These are phyloP conservation scores for Fusarium longipes DNA, from an alignment of 2,329 filamentous ascomycete species.

Conservation along the genomic window DNA sequence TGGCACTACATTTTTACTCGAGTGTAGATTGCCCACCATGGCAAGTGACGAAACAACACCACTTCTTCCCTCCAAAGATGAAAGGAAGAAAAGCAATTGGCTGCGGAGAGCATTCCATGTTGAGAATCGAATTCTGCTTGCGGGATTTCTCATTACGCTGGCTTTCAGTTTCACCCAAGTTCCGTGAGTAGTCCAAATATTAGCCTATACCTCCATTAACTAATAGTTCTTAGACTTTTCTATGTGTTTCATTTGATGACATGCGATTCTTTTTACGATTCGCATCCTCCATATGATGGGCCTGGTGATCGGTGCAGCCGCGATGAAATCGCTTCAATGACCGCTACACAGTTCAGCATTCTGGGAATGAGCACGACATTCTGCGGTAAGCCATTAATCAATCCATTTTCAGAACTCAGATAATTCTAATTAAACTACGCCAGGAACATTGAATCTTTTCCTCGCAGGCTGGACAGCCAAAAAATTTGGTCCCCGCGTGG, in stretches of 20 bases:
- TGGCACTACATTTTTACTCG: conserved; percentile 4
- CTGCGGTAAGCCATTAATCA: conserved; percentile 59
- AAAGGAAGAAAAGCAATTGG: conserved; percentile 29
- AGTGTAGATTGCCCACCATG: conserved; percentile 13
- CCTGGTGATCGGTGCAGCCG: conserved; percentile 66
- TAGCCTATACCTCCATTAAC: accelerated
- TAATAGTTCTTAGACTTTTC: conserved; percentile 54
- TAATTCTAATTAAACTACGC: neutral
- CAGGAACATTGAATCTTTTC: conserved; percentile 60
- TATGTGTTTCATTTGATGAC: conserved; percentile 79
- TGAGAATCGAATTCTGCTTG: conserved; percentile 64
- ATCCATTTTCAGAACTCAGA: accelerated
- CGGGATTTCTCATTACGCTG: conserved; percentile 69
- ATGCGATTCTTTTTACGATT: conserved; percentile 75
- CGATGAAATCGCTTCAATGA: conserved; percentile 72
- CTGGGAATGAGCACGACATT: conserved; percentile 75
- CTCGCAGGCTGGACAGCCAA: conserved; percentile 75
- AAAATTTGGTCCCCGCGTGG: conserved; percentile 69
- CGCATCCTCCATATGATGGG: conserved; percentile 62
- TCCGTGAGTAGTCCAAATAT: conserved; percentile 51
- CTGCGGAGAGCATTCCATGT: conserved; percentile 42
- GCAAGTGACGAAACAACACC: conserved; percentile 42
- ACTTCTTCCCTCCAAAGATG: conserved; percentile 30
- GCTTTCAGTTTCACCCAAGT: conserved; percentile 63
- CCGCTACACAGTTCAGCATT: conserved; percentile 71